phyloP scores from a whole-genome alignment of 371 early-diverging fungal genomes.

The Thermomucor indicae-seudaticae region DNA sequence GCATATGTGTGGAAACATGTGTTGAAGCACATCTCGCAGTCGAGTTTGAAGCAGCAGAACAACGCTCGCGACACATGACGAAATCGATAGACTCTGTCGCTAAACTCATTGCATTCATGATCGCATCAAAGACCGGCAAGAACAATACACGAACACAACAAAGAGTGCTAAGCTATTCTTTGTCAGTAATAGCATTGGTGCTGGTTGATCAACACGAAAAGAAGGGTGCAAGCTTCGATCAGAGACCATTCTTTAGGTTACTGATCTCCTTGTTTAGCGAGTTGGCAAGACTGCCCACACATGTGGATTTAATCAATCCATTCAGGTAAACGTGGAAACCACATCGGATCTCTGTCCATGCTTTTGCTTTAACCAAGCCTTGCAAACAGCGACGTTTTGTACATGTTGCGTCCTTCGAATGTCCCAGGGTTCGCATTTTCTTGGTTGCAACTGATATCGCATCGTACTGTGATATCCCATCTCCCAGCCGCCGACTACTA shows the following conservation, averaged over 20 bases:
- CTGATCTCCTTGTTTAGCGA: conserved; percentile 84
- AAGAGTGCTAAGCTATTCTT: conserved; percentile 66
- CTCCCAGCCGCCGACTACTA: conserved; percentile 54
- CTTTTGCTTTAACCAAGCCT: neutral
- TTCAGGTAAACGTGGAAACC: conserved; percentile 21
- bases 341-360: neutral
- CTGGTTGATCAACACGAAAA: conserved; percentile 82
- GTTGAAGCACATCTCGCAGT: conserved; percentile 66
- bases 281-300: conserved; percentile 54
- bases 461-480: conserved; percentile 86
- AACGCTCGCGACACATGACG: conserved; percentile 52
- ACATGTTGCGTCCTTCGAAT: conserved; percentile 77
- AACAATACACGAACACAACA: conserved; percentile 50
- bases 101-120: conserved; percentile 65
- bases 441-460: conserved; percentile 92
- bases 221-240: conserved; percentile 74
- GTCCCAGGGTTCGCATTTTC: conserved; percentile 94
- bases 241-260: conserved; percentile 89
- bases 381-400: conserved; percentile 82
- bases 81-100: conserved; percentile 80
- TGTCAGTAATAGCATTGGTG: conserved; percentile 81
- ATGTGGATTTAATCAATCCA: conserved; percentile 17
- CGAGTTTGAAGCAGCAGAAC: conserved; percentile 27
- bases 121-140: conserved; percentile 24
- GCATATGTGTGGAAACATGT: conserved; percentile 79